These are phyloP conservation scores for Aspergillus glaucus DNA, from an alignment of 2,329 filamentous ascomycete species.

Conservation along the genomic window DNA sequence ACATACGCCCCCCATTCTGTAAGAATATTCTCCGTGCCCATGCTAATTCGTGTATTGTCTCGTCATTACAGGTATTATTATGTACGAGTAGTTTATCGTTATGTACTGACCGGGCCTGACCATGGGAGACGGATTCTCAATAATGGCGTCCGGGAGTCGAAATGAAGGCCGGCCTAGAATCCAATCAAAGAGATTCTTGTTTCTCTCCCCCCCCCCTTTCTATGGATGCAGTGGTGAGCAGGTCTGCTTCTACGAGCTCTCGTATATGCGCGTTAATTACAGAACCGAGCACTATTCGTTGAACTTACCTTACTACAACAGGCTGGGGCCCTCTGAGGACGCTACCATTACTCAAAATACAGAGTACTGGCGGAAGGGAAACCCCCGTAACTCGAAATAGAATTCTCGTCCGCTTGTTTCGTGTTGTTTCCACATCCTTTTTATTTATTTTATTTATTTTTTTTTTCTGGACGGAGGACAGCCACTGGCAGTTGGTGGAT, in stretches of 20 bases:
- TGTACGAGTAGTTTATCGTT: neutral
- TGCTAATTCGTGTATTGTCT: neutral
- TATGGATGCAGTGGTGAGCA: neutral
- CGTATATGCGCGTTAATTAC: neutral
- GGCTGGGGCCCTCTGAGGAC: neutral
- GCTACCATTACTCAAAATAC: neutral
- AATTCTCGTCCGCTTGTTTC: conserved; percentile 14
- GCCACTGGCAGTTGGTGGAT: conserved; percentile 10
- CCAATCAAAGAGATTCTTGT: too few relatives aligned
- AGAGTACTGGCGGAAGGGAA: neutral
- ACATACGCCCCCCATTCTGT: too few relatives aligned
- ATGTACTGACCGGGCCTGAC: neutral
- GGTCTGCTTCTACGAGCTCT: neutral
- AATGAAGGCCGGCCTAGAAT: neutral
- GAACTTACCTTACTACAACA: neutral
- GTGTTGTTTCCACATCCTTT: conserved; percentile 13
- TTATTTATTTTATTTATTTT: neutral
- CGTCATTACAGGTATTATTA: neutral
- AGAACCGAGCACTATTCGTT: neutral
- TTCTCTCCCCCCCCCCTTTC: too few relatives aligned
- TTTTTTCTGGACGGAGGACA: neutral
- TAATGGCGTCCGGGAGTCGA: neutral
- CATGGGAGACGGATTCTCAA: neutral
- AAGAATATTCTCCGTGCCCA: neutral
- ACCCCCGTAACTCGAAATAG: conserved; percentile 20